phyloP scores from a whole-genome alignment of 2,329 filamentous ascomycete genomes.

The Pleoardoris graminearum region DNA sequence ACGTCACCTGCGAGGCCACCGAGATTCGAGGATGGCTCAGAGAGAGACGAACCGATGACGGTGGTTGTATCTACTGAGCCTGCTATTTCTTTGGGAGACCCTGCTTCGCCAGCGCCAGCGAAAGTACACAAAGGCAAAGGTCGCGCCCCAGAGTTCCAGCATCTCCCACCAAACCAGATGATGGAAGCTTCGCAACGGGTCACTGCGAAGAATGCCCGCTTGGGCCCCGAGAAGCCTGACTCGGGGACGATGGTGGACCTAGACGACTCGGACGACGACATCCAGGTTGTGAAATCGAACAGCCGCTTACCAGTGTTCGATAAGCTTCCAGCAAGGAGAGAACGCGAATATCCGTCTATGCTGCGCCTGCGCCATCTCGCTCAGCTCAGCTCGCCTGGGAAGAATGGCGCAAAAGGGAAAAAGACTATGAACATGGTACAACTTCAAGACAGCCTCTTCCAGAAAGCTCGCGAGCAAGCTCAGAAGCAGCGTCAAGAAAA shows the following conservation, averaged over 20 bases:
- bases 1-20: conserved; percentile 54
- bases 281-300: conserved; percentile 62
- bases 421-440: conserved; percentile 69
- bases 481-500: conserved; percentile 74
- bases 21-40: conserved; percentile 17
- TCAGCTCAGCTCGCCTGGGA: conserved; percentile 67
- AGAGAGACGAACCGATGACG: conserved; percentile 8
- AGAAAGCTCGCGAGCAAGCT: conserved; percentile 78
- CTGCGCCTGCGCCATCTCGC: conserved; percentile 74
- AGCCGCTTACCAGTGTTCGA: conserved; percentile 63
- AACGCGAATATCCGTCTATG: conserved; percentile 66
- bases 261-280: conserved; percentile 62
- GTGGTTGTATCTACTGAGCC: conserved; percentile 7
- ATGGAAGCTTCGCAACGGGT: conserved; percentile 17
- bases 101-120: conserved; percentile 14
- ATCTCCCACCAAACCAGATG: conserved; percentile 35
- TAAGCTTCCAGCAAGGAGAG: conserved; percentile 64
- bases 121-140: conserved; percentile 63
- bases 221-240: conserved; percentile 11
- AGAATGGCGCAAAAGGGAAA: conserved; percentile 48
- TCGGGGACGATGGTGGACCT: conserved; percentile 33
- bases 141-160: conserved; percentile 53
- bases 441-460: conserved; percentile 68
- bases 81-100: conserved; percentile 4
- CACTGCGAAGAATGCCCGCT: conserved; percentile 18